Conservation (phyloP, 495 filamentous ascomycete species). For the Acidiella bohemica region DNA sequence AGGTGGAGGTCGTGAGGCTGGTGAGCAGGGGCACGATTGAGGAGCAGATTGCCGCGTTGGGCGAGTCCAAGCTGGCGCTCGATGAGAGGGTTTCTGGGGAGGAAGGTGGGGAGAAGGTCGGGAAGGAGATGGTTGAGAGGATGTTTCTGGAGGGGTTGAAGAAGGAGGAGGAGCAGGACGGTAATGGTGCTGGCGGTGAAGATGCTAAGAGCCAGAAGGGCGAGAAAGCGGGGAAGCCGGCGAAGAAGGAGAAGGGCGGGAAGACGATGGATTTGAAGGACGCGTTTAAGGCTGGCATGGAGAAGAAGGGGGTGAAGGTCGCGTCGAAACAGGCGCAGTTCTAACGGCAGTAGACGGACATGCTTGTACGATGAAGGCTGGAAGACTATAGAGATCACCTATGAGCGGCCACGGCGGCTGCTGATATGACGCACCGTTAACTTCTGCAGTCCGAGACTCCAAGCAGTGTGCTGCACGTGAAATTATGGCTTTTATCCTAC, state of each 20-base stretch:
- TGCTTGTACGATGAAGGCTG: not conserved
- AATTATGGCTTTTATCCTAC: too few relatives aligned
- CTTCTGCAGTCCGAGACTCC: too few relatives aligned
- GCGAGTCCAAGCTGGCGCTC: slow-evolving; percentile 82
- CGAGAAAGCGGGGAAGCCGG: not conserved
- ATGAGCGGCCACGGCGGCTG: too few relatives aligned
- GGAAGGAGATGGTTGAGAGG: slow-evolving; percentile 48
- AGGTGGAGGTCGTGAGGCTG: slow-evolving; percentile 75
- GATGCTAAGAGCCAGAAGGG: too few relatives aligned
- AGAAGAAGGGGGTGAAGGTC: slow-evolving; percentile 23
- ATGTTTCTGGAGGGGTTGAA: slow-evolving; percentile 41
- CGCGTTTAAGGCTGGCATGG: slow-evolving; percentile 26
- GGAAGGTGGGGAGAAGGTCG: slow-evolving; percentile 40
- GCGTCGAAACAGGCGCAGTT: slow-evolving; percentile 17
- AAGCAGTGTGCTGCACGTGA: too few relatives aligned
- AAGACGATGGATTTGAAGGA: slow-evolving; percentile 24
- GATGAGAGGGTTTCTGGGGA: slow-evolving; percentile 68
- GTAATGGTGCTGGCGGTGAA: not conserved
- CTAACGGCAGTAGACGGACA: not conserved
- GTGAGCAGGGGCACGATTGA: slow-evolving; percentile 79
- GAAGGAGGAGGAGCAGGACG: slow-evolving; percentile 15
- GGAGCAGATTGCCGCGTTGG: slow-evolving; percentile 79
- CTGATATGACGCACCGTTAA: too few relatives aligned
- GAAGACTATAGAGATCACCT: too few relatives aligned
- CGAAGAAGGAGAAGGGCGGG: slow-evolving; percentile 5